Conservation (phyloP, 345 rosid genomes). For the Jatropha curcas region DNA sequence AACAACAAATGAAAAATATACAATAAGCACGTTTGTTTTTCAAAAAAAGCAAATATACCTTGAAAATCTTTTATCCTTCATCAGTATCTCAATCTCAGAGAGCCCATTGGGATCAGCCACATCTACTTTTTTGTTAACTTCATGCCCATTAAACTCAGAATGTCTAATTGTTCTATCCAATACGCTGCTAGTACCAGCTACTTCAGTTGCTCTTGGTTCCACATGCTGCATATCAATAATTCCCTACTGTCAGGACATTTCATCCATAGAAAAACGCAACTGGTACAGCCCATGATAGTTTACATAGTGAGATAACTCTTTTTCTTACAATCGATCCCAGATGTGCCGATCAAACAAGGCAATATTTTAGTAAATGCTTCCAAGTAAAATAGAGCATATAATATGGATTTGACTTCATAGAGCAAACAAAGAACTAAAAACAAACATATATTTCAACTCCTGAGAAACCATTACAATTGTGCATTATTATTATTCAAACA, state of each 20-base stretch:
- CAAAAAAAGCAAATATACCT: conserved; percentile 38
- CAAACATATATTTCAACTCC: background rate
- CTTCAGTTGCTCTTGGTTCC: conserved; percentile 31
- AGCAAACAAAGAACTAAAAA: background rate
- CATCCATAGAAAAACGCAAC: background rate
- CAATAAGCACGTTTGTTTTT: background rate
- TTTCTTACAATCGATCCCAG: background rate
- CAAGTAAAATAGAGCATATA: background rate
- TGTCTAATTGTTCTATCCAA: conserved; percentile 26
- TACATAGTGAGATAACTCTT: background rate
- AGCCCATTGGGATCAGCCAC: conserved; percentile 33
- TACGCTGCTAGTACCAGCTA: conserved; percentile 33
- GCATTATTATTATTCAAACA: background rate
- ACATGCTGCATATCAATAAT: conserved; percentile 26
- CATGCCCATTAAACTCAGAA: conserved; percentile 32
- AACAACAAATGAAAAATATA: background rate
- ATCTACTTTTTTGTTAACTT: conserved; percentile 26
- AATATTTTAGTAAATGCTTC: background rate
- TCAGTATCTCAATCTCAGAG: conserved; percentile 70
- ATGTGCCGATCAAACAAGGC: background rate
- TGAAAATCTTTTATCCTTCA: conserved; percentile 61
- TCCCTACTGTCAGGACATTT: background rate
- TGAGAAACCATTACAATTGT: background rate
- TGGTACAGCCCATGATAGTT: background rate
- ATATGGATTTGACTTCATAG: background rate